Percentiles rank a stretch among this genome's conserved stretches.
phyloP scores from a whole-genome alignment of 1,284 basidiomycete genomes.

The Rhizopogon parksii region DNA sequence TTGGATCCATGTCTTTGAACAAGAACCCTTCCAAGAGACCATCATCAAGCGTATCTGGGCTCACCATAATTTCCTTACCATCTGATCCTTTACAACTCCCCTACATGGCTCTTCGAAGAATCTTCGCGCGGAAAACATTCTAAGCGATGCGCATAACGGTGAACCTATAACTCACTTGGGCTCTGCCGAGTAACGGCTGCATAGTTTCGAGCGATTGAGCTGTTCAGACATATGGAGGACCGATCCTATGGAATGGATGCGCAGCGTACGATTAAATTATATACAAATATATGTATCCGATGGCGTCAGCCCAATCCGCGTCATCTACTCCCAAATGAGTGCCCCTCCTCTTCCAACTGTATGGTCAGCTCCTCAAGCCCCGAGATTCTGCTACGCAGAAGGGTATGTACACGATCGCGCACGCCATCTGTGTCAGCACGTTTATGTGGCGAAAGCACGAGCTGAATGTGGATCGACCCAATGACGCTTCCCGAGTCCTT shows the following conservation, averaged over 20 bases:
- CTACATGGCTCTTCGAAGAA: too few relatives aligned
- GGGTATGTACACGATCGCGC: slow-evolving; percentile 64
- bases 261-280: slow-evolving; percentile 4
- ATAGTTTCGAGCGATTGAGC: neutral
- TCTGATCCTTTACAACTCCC: too few relatives aligned
- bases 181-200: too few relatives aligned
- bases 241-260: neutral
- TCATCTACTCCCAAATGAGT: neutral
- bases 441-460: slow-evolving; percentile 50
- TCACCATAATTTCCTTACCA: too few relatives aligned
- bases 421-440: slow-evolving; percentile 62
- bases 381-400: slow-evolving; percentile 64
- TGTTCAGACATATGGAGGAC: neutral
- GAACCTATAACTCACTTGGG: too few relatives aligned
- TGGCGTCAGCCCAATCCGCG: neutral
- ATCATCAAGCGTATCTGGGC: too few relatives aligned
- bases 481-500: slow-evolving; percentile 83
- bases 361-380: slow-evolving; percentile 84
- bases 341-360: slow-evolving; percentile 53
- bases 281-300: slow-evolving; percentile 5
- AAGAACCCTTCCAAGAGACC: too few relatives aligned
- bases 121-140: too few relatives aligned
- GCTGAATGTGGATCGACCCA: slow-evolving; percentile 86
- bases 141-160: too few relatives aligned
- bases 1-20: too few relatives aligned